These are phyloP conservation scores for Quercus bicolor DNA, from an alignment of 306 rosid genomes.

Conservation along the genomic window DNA sequence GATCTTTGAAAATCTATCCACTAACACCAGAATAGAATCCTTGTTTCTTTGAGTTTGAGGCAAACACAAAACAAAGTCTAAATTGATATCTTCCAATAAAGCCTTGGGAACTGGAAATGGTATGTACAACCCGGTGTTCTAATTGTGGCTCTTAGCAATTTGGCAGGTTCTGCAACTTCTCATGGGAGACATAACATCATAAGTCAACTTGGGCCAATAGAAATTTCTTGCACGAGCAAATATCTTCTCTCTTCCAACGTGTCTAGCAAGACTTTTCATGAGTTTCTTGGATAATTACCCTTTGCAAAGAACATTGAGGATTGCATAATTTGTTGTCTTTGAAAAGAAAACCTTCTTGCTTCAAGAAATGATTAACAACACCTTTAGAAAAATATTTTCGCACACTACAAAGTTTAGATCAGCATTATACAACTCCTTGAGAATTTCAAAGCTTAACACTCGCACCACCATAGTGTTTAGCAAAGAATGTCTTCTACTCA, in stretches of 20 bases:
- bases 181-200: neutral
- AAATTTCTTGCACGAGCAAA: neutral
- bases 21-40: no score
- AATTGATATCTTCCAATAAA: neutral
- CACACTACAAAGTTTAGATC: neutral
- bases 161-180: neutral
- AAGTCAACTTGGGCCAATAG: neutral
- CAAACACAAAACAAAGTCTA: neutral
- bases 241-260: neutral
- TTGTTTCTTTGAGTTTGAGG: neutral
- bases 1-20: no score
- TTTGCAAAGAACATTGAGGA: neutral
- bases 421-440: neutral
- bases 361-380: neutral
- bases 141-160: neutral
- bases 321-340: neutral
- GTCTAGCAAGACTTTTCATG: neutral
- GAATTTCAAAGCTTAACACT: neutral
- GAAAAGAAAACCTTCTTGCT: neutral
- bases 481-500: neutral
- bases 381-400: neutral
- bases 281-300: neutral
- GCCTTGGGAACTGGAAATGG: neutral
- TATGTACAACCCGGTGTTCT: neutral
- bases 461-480: neutral